These are phyloP conservation scores for Cryptococcus neoformans DNA, from an alignment of 1,284 basidiomycete genomes.

Conservation along the genomic window DNA sequence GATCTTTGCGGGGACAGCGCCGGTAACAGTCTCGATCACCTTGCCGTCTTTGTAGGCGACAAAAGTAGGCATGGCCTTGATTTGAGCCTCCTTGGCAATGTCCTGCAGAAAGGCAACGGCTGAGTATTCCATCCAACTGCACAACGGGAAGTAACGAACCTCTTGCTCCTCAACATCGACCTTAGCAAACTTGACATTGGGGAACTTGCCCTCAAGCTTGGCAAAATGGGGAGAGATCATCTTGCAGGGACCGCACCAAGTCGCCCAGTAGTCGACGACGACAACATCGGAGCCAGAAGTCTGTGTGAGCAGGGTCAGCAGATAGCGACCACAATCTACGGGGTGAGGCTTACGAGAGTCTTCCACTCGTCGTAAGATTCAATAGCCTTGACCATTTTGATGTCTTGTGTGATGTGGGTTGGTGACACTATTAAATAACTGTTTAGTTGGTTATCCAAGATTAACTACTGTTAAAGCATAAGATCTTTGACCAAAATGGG, in stretches of 20 bases:
- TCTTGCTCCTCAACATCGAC: slow-evolving; percentile 67
- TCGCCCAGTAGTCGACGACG: slow-evolving; percentile 70
- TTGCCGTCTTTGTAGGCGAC: slow-evolving; percentile 66
- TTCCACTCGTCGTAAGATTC: slow-evolving; percentile 58
- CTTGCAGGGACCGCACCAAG: slow-evolving; percentile 65
- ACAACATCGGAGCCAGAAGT: slow-evolving; percentile 34
- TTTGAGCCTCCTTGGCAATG: slow-evolving; percentile 62
- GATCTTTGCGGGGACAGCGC: slow-evolving; percentile 59
- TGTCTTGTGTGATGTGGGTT: not conserved
- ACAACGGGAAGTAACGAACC: slow-evolving; percentile 16
- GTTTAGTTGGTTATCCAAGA: not conserved
- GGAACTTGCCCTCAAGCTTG: slow-evolving; percentile 56
- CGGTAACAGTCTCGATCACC: slow-evolving; percentile 61
- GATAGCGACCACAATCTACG: not conserved
- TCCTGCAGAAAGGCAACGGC: slow-evolving; percentile 34
- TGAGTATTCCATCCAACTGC: not conserved
- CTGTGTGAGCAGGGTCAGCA: not conserved
- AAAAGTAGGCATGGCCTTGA: slow-evolving; percentile 81
- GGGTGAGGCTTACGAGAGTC: slow-evolving; percentile 50
- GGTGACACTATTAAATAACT: no score
- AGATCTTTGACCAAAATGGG: no score
- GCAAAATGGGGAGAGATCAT: slow-evolving; percentile 75
- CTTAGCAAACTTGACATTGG: slow-evolving; percentile 70
- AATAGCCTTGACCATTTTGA: slow-evolving; percentile 55
- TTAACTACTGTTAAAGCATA: not conserved